phyloP scores from a whole-genome alignment of 1,284 basidiomycete species.

The Apiotrichum mycotoxinovorans region DNA sequence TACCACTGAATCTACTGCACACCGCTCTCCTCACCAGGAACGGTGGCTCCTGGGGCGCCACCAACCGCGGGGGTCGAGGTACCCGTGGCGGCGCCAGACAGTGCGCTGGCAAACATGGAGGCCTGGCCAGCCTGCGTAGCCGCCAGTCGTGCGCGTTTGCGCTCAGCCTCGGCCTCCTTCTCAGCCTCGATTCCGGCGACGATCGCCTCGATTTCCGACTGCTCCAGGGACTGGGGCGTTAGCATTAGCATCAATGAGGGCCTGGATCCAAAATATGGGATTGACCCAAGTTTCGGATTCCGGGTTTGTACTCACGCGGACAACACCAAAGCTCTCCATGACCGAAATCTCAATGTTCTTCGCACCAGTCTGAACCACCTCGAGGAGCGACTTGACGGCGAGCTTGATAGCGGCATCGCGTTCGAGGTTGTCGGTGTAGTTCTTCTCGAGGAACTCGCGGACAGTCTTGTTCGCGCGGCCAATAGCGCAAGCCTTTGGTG shows the following conservation, averaged over 20 bases:
- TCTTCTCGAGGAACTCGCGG: slow-evolving; percentile 97
- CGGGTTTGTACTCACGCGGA: slow-evolving; percentile 67
- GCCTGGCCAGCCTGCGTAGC: slow-evolving; percentile 57
- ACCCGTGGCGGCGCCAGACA: slow-evolving; percentile 25
- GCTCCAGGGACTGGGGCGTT: slow-evolving; percentile 66
- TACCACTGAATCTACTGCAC: slow-evolving; percentile 30
- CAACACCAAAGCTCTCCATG: slow-evolving; percentile 88
- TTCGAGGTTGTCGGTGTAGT: slow-evolving; percentile 85
- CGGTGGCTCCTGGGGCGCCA: slow-evolving; percentile 27
- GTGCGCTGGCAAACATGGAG: slow-evolving; percentile 38
- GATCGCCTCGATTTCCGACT: slow-evolving; percentile 82
- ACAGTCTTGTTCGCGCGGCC: slow-evolving; percentile 98
- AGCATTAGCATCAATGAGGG: too few relatives aligned
- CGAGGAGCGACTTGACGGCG: slow-evolving; percentile 90
- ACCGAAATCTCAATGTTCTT: slow-evolving; percentile 99
- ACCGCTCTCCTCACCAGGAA: slow-evolving; percentile 39
- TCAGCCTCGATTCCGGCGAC: slow-evolving; percentile 88
- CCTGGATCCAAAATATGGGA: neutral
- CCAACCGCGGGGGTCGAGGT: slow-evolving; percentile 22
- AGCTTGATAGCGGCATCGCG: slow-evolving; percentile 90
- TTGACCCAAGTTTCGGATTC: too few relatives aligned
- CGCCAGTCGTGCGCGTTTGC: slow-evolving; percentile 71
- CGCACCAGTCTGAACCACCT: slow-evolving; percentile 98
- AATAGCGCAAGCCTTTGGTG: slow-evolving; percentile 88
- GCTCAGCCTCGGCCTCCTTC: slow-evolving; percentile 92